phyloP scores from a whole-genome alignment of 2,329 filamentous ascomycete genomes.

The Sporothrix dimorphospora region DNA sequence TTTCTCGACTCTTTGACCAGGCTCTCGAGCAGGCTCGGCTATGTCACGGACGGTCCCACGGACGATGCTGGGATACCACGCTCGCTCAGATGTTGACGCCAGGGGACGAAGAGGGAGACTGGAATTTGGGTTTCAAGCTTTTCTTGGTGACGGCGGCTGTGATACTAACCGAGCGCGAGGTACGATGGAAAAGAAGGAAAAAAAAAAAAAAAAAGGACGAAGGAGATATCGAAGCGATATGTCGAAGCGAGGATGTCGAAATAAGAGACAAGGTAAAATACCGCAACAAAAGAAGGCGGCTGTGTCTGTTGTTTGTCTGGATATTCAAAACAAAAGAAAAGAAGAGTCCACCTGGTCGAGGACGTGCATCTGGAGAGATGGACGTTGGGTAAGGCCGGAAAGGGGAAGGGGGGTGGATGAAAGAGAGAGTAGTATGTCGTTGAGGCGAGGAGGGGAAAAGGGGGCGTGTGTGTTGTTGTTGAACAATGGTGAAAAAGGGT shows the following conservation, averaged over 20 bases:
- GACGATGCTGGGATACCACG: constrained; percentile 8
- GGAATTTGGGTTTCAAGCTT: constrained; percentile 23
- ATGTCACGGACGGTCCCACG: constrained; percentile 21
- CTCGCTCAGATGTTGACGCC: not conserved
- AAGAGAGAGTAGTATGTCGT: not conserved
- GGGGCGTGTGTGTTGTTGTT: constrained; percentile 14
- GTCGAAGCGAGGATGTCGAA: not conserved
- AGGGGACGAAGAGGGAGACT: not conserved
- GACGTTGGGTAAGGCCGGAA: constrained; percentile 1
- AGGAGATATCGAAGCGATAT: not conserved
- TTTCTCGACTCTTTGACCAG: not conserved
- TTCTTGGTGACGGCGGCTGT: constrained; percentile 12
- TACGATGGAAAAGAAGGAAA: not conserved
- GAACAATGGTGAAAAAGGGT: constrained; percentile 18
- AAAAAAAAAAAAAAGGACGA: not conserved
- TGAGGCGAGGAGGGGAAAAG: not conserved
- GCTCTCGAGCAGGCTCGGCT: constrained; percentile 6
- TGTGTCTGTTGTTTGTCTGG: constrained; percentile 11
- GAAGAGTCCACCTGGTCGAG: constrained; percentile 12
- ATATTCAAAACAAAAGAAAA: constrained; percentile 14
- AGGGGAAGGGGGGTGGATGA: constrained; percentile 1
- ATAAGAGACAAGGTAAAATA: not conserved
- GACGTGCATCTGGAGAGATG: constrained; percentile 15
- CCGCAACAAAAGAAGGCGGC: constrained; percentile 4
- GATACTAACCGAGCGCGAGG: not conserved